phyloP scores from a whole-genome alignment of 2,329 filamentous ascomycete species.

The Dactylella cylindrospora region DNA sequence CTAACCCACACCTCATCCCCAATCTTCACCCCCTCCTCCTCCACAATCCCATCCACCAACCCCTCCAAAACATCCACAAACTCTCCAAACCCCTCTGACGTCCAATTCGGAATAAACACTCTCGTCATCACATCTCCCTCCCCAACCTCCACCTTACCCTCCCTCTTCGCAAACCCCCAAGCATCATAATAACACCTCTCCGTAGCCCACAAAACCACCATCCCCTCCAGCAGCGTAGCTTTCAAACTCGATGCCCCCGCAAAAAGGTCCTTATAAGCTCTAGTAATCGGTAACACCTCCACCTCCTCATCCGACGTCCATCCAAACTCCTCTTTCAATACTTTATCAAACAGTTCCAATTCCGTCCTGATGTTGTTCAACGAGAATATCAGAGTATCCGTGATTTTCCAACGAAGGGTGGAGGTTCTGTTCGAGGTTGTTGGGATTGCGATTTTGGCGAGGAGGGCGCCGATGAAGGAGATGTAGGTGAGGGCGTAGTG shows the following conservation, averaged over 20 bases:
- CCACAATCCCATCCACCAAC: slow-evolving; percentile 13
- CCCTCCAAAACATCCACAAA: slow-evolving; percentile 20
- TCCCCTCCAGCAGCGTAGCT: slow-evolving; percentile 15
- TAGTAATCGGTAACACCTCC: slow-evolving; percentile 9
- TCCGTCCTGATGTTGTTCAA: slow-evolving; percentile 11
- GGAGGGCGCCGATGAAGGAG: slow-evolving; percentile 17
- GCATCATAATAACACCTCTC: slow-evolving; percentile 25
- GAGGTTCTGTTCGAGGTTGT: not conserved
- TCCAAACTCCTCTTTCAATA: slow-evolving; percentile 10
- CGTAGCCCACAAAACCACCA: slow-evolving; percentile 24
- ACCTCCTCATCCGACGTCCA: not conserved
- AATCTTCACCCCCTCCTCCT: slow-evolving; percentile 12
- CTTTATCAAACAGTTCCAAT: slow-evolving; percentile 8
- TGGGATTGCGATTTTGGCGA: slow-evolving; percentile 12
- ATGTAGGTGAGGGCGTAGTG: slow-evolving; percentile 22
- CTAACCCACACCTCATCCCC: slow-evolving; percentile 14
- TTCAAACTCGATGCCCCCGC: slow-evolving; percentile 3
- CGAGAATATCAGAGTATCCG: slow-evolving; percentile 10
- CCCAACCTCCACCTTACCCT: slow-evolving; percentile 46
- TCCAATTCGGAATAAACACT: slow-evolving; percentile 50
- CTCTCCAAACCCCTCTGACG: slow-evolving; percentile 6
- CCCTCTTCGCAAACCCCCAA: slow-evolving; percentile 22
- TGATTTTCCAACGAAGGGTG: slow-evolving; percentile 6
- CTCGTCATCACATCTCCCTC: slow-evolving; percentile 49
- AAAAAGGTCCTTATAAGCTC: slow-evolving; percentile 19